Evolutionary conservation across 202 grass and related monocot species (phyloP).

Genomic region (Digitaria exilis): DNA sequence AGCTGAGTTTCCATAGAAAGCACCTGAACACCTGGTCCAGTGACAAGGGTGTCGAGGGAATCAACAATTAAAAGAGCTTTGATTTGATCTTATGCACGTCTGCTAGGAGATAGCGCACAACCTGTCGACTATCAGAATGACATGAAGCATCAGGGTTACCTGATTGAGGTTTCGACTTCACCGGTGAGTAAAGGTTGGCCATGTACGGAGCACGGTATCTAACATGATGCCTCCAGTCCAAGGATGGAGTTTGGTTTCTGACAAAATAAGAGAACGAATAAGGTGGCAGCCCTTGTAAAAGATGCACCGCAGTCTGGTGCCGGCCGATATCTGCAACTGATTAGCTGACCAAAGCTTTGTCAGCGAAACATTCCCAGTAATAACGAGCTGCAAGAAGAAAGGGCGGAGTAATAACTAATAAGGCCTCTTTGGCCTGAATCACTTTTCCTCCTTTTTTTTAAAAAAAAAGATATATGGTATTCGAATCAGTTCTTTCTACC

Average conservation of each 20-base stretch:
- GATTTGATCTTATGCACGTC: conserved; percentile 22
- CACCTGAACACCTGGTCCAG: background rate
- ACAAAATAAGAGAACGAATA: conserved; percentile 41
- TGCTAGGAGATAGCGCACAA: conserved; percentile 43
- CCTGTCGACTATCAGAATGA: conserved; percentile 40
- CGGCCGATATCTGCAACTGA: conserved; percentile 2
- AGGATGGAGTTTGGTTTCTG: background rate
- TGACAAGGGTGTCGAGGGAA: conserved; percentile 21
- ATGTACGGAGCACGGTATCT: conserved; percentile 4
- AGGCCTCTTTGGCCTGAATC: conserved; percentile 18
- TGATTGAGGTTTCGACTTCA: conserved; percentile 13
- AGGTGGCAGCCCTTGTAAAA: conserved; percentile 18
- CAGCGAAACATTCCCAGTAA: conserved; percentile 2
- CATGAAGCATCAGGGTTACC: conserved; percentile 23
- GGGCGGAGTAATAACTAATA: conserved; percentile 27
- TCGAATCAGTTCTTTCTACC: background rate
- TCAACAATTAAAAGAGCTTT: conserved; percentile 20
- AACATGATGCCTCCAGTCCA: background rate
- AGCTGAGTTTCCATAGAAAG: conserved; percentile 23
- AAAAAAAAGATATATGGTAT: background rate
- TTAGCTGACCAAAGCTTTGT: conserved; percentile 20
- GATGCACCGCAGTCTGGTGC: background rate
- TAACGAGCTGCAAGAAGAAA: conserved; percentile 22
- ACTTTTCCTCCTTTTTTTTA: background rate
- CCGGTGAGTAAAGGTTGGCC: background rate